Conservation (phyloP, 176 grass and related monocot species). For the Cocos nucifera region DNA sequence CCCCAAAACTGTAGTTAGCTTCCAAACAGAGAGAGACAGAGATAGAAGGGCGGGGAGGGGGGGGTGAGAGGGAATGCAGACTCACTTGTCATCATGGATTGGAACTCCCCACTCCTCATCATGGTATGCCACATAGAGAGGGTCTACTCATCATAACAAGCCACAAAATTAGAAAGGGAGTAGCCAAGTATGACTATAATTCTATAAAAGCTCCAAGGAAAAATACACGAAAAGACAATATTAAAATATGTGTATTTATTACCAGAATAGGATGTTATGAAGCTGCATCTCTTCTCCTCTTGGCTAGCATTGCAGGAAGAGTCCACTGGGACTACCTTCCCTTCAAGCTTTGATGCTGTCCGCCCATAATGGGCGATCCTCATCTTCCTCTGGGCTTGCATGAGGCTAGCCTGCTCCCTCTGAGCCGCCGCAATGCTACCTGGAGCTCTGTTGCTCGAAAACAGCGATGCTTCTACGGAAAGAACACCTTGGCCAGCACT, state of each 20-base stretch:
- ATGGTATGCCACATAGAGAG: constrained; percentile 72
- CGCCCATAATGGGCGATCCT: constrained; percentile 21
- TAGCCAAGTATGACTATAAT: background rate
- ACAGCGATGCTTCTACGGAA: constrained; percentile 22
- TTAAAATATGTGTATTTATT: background rate
- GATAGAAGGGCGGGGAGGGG: background rate
- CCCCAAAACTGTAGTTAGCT: background rate
- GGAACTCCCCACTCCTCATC: constrained; percentile 92
- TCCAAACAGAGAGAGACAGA: background rate
- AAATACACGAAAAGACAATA: too few species aligned
- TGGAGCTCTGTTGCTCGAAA: constrained; percentile 6
- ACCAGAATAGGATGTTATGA: constrained; percentile 14
- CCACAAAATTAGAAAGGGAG: background rate
- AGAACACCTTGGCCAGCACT: constrained; percentile 15
- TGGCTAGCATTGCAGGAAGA: background rate
- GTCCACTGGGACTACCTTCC: constrained; percentile 4
- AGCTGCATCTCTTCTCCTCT: constrained; percentile 23
- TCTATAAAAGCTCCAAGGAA: too few species aligned
- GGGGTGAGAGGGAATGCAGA: background rate
- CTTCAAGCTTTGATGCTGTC: constrained; percentile 13
- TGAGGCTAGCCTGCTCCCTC: constrained; percentile 16
- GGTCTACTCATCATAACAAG: constrained; percentile 25
- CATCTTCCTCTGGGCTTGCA: constrained; percentile 15
- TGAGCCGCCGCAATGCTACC: constrained; percentile 18
- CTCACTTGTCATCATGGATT: constrained; percentile 74